Percentiles rank a stretch among this genome's conserved stretches.
These are phyloP conservation scores for Aspergillus spinulosporus DNA, from an alignment of 2,329 filamentous ascomycete species.

Conservation along the genomic window DNA sequence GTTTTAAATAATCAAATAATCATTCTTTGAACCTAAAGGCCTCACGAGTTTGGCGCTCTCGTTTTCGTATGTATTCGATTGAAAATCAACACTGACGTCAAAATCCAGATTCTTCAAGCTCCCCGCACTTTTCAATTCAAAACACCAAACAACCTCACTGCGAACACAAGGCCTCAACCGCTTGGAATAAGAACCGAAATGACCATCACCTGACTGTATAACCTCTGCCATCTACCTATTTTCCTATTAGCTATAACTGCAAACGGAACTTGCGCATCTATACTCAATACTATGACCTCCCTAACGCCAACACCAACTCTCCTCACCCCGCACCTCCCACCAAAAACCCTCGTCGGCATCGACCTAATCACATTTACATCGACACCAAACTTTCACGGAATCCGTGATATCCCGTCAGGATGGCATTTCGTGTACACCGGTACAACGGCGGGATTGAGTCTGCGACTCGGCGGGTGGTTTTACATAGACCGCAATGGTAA, in stretches of 20 bases:
- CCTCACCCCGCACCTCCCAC: constrained; percentile 47
- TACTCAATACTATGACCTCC: background rate
- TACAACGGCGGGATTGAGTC: constrained; percentile 57
- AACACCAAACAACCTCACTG: too few species aligned
- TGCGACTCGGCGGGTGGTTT: constrained; percentile 65
- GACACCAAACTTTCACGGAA: constrained; percentile 60
- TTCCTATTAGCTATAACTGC: too few species aligned
- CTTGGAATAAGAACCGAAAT: background rate
- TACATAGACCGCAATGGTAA: constrained; percentile 43
- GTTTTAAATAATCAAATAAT: too few species aligned
- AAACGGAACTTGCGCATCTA: background rate
- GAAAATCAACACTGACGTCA: background rate
- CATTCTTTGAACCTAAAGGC: too few species aligned
- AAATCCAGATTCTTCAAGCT: background rate
- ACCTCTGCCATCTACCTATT: background rate
- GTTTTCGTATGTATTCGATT: too few species aligned
- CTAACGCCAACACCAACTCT: constrained; percentile 37
- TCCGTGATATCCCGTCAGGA: constrained; percentile 59
- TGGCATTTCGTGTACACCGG: constrained; percentile 64
- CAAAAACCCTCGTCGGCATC: constrained; percentile 53
- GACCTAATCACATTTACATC: constrained; percentile 63
- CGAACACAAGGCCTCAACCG: too few species aligned
- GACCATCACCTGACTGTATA: background rate
- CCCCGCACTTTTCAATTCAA: constrained; percentile 7
- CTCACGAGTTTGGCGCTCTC: too few species aligned